Evolutionary conservation across 805 yeast species (phyloP).

Genomic region (Sungouiozyma intestinalis): DNA sequence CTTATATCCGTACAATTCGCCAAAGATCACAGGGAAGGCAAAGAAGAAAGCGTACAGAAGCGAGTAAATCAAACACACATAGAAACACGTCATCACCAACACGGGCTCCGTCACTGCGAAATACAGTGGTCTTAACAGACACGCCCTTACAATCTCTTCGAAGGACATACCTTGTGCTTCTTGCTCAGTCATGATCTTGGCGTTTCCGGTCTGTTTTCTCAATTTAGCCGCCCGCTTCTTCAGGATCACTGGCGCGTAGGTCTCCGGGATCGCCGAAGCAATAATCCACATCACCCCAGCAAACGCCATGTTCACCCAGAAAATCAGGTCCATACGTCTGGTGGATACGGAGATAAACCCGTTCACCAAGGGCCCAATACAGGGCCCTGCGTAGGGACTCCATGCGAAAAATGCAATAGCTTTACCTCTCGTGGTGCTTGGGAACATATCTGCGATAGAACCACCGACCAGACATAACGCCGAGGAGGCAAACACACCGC

Average conservation of each 20-base stretch:
- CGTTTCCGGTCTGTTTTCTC: slow-evolving; percentile 73
- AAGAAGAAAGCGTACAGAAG: slow-evolving; percentile 86
- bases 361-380: slow-evolving; percentile 76
- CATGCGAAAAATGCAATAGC: slow-evolving; percentile 89
- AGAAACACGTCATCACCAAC: slow-evolving; percentile 69
- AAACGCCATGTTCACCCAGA: slow-evolving; percentile 90
- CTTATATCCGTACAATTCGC: slow-evolving; percentile 61
- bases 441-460: slow-evolving; percentile 80
- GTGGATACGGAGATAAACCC: slow-evolving; percentile 74
- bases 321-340: slow-evolving; percentile 55
- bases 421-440: slow-evolving; percentile 69
- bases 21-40: slow-evolving; percentile 86
- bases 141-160: slow-evolving; percentile 58
- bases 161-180: slow-evolving; percentile 71
- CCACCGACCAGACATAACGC: slow-evolving; percentile 86
- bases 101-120: slow-evolving; percentile 78
- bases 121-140: slow-evolving; percentile 70
- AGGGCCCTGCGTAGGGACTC: slow-evolving; percentile 91
- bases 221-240: slow-evolving; percentile 53
- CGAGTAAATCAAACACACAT: slow-evolving; percentile 85
- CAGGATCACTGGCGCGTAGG: slow-evolving; percentile 75
- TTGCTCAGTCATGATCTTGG: slow-evolving; percentile 82
- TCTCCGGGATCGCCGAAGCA: slow-evolving; percentile 68
- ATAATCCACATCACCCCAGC: slow-evolving; percentile 75
- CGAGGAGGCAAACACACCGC: slow-evolving; percentile 79